Percentiles rank a stretch among this genome's conserved stretches.
phyloP scores from a whole-genome alignment of 2,329 filamentous ascomycete genomes.

The Hortaea werneckii region DNA sequence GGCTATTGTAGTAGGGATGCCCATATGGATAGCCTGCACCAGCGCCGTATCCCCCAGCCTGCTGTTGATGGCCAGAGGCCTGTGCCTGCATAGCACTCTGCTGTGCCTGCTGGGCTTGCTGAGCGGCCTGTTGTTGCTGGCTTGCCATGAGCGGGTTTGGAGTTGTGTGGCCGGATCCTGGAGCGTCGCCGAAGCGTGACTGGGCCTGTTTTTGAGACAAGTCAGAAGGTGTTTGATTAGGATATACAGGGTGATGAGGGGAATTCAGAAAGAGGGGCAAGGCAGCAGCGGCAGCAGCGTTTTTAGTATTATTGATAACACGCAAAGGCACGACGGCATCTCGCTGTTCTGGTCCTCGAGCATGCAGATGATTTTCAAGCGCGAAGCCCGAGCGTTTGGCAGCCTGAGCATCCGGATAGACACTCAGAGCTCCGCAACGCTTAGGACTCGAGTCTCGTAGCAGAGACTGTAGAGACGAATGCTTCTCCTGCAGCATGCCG shows the following conservation, averaged over 20 bases:
- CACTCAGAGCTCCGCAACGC: neutral
- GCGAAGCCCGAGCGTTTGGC: neutral
- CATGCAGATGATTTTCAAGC: neutral
- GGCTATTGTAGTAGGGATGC: constrained; percentile 50
- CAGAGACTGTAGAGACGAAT: neutral
- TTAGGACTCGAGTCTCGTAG: neutral
- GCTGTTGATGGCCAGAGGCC: constrained; percentile 29
- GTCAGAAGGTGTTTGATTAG: constrained; percentile 9
- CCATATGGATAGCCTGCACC: constrained; percentile 46
- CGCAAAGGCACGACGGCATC: no score
- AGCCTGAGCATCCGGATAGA: neutral
- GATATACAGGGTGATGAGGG: constrained; percentile 5
- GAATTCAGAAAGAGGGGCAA: neutral
- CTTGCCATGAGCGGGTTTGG: constrained; percentile 64
- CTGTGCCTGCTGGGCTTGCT: constrained; percentile 17
- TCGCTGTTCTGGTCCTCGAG: no score
- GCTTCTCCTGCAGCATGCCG: neutral
- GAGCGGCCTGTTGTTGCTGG: constrained; percentile 39
- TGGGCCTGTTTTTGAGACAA: constrained; percentile 40
- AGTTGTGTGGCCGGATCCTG: constrained; percentile 82
- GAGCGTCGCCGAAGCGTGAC: constrained; percentile 64
- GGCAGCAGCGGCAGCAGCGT: neutral
- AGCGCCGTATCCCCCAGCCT: constrained; percentile 33
- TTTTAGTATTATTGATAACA: neutral
- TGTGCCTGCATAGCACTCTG: constrained; percentile 34